Base-by-base conservation (phyloP, 2,329 filamentous ascomycete species). In the Neurospora sp. region DNA sequence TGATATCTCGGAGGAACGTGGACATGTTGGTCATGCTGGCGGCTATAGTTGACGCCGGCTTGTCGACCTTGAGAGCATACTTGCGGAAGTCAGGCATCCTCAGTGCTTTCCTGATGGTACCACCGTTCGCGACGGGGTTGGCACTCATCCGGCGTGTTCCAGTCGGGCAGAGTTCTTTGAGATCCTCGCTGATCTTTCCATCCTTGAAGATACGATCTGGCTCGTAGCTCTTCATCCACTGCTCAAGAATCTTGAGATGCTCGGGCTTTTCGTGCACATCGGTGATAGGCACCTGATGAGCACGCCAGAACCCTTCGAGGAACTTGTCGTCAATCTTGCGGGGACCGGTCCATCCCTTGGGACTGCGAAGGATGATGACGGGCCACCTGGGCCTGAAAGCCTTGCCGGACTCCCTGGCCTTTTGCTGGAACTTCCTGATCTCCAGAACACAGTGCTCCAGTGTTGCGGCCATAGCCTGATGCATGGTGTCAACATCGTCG, bases 331-430 rank as follows among this genome's bases (percentile, higher is more conserved):
- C 90, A 68, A 93, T 76, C 78, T 91, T 90, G 71, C 90, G 85
- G 6, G 91, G 91, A 1, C 87, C 91, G 15, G 90, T 93, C 91
- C 91, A 94, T 70, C 91, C 91, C 81, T 94, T 93, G 69, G 91
- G 91, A 40, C 86, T 91, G 75, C 91, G 87, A 40, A 94, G 87
- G 43, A 94, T 81, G 69, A 94, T 88, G 90, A 94, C 91, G 62
- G 91, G 91, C 91, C 91, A 94, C 73, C 82, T 84, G 17, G 91
- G 90, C 43, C 91, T 86, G 81, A 90, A 88, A 2, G 90, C 85
- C 77, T 91, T 90, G 72, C 89, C 88, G 0, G 87, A 88, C 3
- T 91, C 87, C 66, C 91, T 88, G 28, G 90, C 90, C 77, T 92
- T 80, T 79, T 91, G 90, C 78, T 93, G 91, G 76, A 87, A 87